phyloP scores from a whole-genome alignment of 176 grass and related monocot species.

The Juncus effusus region DNA sequence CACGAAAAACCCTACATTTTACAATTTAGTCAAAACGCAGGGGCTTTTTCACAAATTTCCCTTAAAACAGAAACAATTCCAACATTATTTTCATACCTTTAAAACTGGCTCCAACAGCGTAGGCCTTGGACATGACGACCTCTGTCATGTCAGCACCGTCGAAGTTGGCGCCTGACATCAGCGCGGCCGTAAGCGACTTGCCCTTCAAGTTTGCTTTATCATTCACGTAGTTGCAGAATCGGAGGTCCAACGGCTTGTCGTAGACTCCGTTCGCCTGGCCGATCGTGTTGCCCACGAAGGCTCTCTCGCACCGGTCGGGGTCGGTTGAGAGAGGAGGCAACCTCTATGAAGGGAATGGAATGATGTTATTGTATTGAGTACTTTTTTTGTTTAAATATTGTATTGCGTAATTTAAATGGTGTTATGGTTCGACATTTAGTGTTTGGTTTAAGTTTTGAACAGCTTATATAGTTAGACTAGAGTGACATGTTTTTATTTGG shows the following conservation, averaged over 20 bases:
- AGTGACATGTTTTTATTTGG: not conserved
- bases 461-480: too few relatives aligned
- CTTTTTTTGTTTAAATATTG: not conserved
- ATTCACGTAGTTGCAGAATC: conserved; percentile 76
- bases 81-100: conserved; percentile 40
- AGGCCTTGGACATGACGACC: conserved; percentile 97
- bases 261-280: conserved; percentile 96
- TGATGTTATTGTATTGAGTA: not conserved
- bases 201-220: conserved; percentile 80
- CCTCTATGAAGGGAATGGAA: conserved; percentile 44
- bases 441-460: not conserved
- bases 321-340: conserved; percentile 84
- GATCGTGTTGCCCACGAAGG: conserved; percentile 93
- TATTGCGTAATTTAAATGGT: not conserved
- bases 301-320: conserved; percentile 70
- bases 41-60: too few relatives aligned
- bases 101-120: conserved; percentile 89
- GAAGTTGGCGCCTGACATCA: conserved; percentile 84
- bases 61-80: too few relatives aligned
- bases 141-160: conserved; percentile 83
- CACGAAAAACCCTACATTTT: too few relatives aligned
- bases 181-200: conserved; percentile 72
- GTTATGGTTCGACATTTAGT: not conserved
- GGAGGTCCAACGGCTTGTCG: conserved; percentile 85
- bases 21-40: too few relatives aligned